Evolutionary conservation across 163 green algal species (phyloP), one percentile per base, ranked within the genome.

Genomic region (Chlamydomonas reinhardtii): DNA sequence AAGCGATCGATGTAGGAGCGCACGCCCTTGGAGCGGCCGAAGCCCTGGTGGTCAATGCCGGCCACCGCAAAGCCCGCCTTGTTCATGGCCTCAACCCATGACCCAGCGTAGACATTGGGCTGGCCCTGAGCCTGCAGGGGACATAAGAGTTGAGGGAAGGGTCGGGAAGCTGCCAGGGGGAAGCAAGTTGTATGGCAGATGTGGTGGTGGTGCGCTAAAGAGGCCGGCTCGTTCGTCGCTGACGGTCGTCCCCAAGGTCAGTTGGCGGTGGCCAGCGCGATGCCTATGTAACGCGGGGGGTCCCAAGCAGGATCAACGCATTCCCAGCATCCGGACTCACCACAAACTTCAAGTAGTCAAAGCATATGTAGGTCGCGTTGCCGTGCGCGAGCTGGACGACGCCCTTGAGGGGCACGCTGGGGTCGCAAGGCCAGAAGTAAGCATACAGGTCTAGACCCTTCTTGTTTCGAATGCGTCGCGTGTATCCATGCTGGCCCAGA

Each of bases 81-180:
- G 74, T 98, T 98, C 19, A 95, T 89, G 1, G 70, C 48, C 81
- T 95, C 43, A 19, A 96, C 90, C 94, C 93, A 97, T 27, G 89
- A 95, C 16, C 86, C 90, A 3, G 77, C 68, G 85, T 97, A 97
- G 0, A 83, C 9, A 5, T 87, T 90, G 6, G 77, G 79, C 75
- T 94, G 78, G 14, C 92, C 94, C 5, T 89, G 52, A 24, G 65
- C 85, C 84, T 91, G 74, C 69, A 22, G 5, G 59, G 59, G 59
- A 48, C 39, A 48, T 5, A 5, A 48, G 5, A 8, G 39, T 48
- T 11, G 59, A 1, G 25, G 59, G 59, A 66, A 66, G 20, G 20
- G 4, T 2, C 2, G 56, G 8, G 56, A 25, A 64, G 39, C 39
- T 48, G 39, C 39, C 39, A 48, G 39, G 39, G 5, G 39, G 39